Base-by-base conservation (phyloP, 2,329 filamentous ascomycete species). In the Parastagonospora nodorum region DNA sequence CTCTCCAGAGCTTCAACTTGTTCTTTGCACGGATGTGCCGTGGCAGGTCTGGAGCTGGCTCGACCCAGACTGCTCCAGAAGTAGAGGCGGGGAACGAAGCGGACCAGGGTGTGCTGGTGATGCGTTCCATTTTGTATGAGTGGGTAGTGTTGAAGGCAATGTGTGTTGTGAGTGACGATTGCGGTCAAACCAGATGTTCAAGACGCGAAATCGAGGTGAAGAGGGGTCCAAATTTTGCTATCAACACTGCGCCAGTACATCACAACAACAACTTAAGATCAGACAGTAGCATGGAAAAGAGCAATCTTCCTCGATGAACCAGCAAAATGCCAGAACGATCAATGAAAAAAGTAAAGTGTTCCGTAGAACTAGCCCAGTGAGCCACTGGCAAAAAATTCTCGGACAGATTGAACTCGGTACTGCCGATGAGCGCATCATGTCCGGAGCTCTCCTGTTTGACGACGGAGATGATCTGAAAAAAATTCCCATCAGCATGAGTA, bases 281-380 rank as follows among this genome's bases (percentile, higher is more conserved):
- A 14, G 12, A 32, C 9, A 32, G 2, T 32, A 7, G 4, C 31
- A 32, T 32, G 38, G 12, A 16, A 5, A 16, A 11, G 14, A 10
- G 30, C 7, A 5, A 28, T 43, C 49, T 51, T 51, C 39, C 45
- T 51, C 40, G 40, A 51, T 19, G 15, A 28, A 27, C 15, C 29
- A 42, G 42, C 45, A 30, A 45, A 43, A 24, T 3, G 39, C 39
- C 24, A 42, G 28, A 40, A 28, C 40, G 40, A 15, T 41, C 49
- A 51, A 51, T 38, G 33, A 47, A 51, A 51, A 45, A 24, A 31
- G 11, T 24, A 35, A 32, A 11, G 32, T n/a, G 4, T n/a, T 24
- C 3, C 19, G 19, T 3, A 24, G 19, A 32, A 10, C 9, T 2
- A 4, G 30, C 30, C 7, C n/a, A 32, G 30, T 7, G 7, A 38